Percentiles rank a stretch among this genome's conserved stretches.
These are phyloP conservation scores for Acacia acuminata DNA, from an alignment of 306 rosid genomes.

Conservation along the genomic window DNA sequence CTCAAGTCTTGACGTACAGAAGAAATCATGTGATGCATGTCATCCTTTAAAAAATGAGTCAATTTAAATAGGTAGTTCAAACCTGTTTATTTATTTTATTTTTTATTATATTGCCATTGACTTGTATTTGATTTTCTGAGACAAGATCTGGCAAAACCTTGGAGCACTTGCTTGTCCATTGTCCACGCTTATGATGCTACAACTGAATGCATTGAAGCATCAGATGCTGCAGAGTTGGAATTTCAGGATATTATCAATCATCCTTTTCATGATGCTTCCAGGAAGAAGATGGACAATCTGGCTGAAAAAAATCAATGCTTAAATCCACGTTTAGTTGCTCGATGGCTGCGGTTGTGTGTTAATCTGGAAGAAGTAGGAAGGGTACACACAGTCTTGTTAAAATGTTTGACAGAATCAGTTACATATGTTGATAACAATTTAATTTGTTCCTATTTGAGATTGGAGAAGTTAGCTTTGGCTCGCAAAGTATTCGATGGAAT, in stretches of 20 bases:
- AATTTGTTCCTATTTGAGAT: slow-evolving; percentile 61
- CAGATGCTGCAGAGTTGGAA: slow-evolving; percentile 63
- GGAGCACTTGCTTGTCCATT: slow-evolving; percentile 64
- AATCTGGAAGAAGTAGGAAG: slow-evolving; percentile 57
- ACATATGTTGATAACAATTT: slow-evolving; percentile 74
- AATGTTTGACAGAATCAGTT: slow-evolving; percentile 35
- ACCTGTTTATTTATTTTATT: slow-evolving; percentile 24
- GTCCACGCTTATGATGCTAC: slow-evolving; percentile 68
- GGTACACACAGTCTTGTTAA: slow-evolving; percentile 60
- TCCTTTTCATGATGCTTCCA: slow-evolving; percentile 58
- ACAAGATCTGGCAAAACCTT: slow-evolving; percentile 62
- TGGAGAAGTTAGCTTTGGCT: slow-evolving; percentile 56
- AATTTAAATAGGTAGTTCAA: slow-evolving; percentile 5
- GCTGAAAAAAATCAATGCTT: slow-evolving; percentile 58
- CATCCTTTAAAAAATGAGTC: slow-evolving; percentile 22
- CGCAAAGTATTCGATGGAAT: slow-evolving; percentile 74
- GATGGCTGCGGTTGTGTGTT: slow-evolving; percentile 63
- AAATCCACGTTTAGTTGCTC: slow-evolving; percentile 51
- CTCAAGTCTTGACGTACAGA: not conserved
- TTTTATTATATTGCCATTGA: slow-evolving; percentile 1
- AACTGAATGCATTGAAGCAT: slow-evolving; percentile 58
- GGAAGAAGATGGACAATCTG: slow-evolving; percentile 61
- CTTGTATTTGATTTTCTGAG: slow-evolving; percentile 32
- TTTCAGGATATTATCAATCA: slow-evolving; percentile 59
- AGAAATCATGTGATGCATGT: slow-evolving; percentile 15